Percentiles rank a stretch among this genome's conserved stretches.
Conservation (phyloP, 495 filamentous ascomycete genomes). For the Symbiotaphrina buchneri region DNA sequence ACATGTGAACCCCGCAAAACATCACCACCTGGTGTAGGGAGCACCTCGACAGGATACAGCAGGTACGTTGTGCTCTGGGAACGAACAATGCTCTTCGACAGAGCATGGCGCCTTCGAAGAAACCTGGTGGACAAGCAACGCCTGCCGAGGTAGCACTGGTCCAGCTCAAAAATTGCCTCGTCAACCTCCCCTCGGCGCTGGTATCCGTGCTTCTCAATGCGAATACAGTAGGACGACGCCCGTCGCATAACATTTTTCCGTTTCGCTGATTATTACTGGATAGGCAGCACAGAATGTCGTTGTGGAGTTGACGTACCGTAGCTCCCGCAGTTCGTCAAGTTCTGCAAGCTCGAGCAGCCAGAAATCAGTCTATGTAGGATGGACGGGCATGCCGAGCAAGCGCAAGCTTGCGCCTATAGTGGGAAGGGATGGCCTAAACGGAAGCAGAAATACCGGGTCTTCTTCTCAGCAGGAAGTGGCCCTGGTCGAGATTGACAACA, state of each 20-base stretch:
- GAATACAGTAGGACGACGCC: conserved; percentile 43
- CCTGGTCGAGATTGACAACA: conserved; percentile 71
- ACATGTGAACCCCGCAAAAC: too few species aligned
- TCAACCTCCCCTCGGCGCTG: conserved; percentile 76
- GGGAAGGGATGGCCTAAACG: conserved; percentile 44
- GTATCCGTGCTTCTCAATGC: conserved; percentile 64
- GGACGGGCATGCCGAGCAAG: conserved; percentile 94
- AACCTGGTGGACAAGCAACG: conserved; percentile 28
- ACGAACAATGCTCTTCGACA: too few species aligned
- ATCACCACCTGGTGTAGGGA: too few species aligned
- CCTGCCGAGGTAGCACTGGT: conserved; percentile 59
- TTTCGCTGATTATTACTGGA: neutral
- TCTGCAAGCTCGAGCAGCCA: conserved; percentile 19
- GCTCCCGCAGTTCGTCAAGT: conserved; percentile 14
- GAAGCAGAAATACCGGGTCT: conserved; percentile 20
- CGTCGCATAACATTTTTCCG: neutral
- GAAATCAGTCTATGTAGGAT: conserved; percentile 66
- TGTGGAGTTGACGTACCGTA: conserved; percentile 44
- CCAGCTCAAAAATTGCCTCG: conserved; percentile 78
- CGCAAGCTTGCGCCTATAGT: conserved; percentile 50
- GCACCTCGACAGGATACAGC: too few species aligned
- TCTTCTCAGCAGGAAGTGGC: conserved; percentile 48
- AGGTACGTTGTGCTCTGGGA: too few species aligned
- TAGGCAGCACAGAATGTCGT: conserved; percentile 88
- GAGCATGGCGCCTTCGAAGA: too few species aligned